These are phyloP conservation scores for Fusarium solani-melongenae DNA, from an alignment of 2,329 filamentous ascomycete species.

Conservation along the genomic window DNA sequence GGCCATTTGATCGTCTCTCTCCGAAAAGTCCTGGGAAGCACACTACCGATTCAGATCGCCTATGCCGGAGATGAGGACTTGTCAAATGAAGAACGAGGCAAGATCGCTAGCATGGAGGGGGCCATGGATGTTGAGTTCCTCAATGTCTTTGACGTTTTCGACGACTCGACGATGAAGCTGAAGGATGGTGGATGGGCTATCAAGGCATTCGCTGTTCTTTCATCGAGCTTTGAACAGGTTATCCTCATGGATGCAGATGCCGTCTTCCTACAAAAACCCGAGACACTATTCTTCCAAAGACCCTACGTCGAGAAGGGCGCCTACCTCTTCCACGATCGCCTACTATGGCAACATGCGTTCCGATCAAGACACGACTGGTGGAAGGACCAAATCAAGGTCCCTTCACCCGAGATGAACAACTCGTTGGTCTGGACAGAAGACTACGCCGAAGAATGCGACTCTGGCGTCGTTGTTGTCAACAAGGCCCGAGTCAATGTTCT, in stretches of 20 bases:
- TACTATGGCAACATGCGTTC: conserved; percentile 49
- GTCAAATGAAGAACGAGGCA: conserved; percentile 33
- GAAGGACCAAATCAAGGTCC: conserved; percentile 48
- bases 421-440: conserved; percentile 51
- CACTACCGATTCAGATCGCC: conserved; percentile 49
- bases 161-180: conserved; percentile 45
- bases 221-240: conserved; percentile 50
- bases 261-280: conserved; percentile 51
- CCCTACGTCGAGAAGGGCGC: conserved; percentile 47
- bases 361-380: conserved; percentile 49
- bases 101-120: conserved; percentile 22
- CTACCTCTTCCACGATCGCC: conserved; percentile 53
- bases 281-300: conserved; percentile 45
- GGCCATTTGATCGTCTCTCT: conserved; percentile 48
- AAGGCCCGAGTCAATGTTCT: conserved; percentile 50
- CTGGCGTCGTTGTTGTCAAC: conserved; percentile 54
- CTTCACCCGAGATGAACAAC: conserved; percentile 45
- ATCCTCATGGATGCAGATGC: conserved; percentile 53
- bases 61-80: conserved; percentile 51
- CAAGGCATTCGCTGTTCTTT: conserved; percentile 53
- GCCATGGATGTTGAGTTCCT: conserved; percentile 42
- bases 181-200: conserved; percentile 50
- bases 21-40: conserved; percentile 39
- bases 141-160: conserved; percentile 47
- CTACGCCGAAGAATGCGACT: conserved; percentile 55